A percentile compares a stretch with the other conserved stretches of the same genome.
Conservation (phyloP, 495 filamentous ascomycete genomes). For the Trichoderma virens region DNA sequence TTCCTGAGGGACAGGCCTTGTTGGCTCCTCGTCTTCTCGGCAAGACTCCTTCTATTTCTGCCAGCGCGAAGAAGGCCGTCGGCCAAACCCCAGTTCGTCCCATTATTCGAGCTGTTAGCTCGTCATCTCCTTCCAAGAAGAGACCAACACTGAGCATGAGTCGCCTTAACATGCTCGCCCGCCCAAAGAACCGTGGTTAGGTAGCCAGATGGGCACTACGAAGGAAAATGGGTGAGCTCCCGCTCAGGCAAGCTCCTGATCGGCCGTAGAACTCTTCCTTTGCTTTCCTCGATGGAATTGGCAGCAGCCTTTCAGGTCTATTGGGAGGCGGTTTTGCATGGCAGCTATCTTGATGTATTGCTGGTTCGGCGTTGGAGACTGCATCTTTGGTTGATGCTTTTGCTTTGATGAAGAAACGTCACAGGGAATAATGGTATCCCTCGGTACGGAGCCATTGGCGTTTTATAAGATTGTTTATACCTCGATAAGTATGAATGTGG, state of each 20-base stretch:
- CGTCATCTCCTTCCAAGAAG: slow-evolving; percentile 40
- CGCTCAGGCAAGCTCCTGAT: background rate
- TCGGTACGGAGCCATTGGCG: background rate
- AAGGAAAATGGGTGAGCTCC: background rate
- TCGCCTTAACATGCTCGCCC: slow-evolving; percentile 44
- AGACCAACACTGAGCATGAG: slow-evolving; percentile 37
- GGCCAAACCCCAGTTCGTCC: background rate
- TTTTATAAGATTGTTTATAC: background rate
- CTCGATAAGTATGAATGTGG: background rate
- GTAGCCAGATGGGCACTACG: slow-evolving; percentile 6
- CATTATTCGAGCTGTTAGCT: slow-evolving; percentile 10
- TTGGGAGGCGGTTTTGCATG: background rate
- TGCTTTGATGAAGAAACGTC: slow-evolving; percentile 4
- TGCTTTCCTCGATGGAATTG: background rate
- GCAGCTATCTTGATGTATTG: background rate
- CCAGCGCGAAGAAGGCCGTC: slow-evolving; percentile 21
- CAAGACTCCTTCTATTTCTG: slow-evolving; percentile 14
- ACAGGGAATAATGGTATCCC: background rate
- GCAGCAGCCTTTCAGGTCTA: background rate
- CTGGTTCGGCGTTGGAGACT: background rate
- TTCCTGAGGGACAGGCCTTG: slow-evolving; percentile 39
- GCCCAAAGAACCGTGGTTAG: slow-evolving; percentile 42
- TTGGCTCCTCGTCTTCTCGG: slow-evolving; percentile 31
- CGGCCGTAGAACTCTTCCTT: background rate
- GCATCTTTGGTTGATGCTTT: background rate